Evolutionary conservation across 2,329 filamentous ascomycete species (phyloP).

Genomic region (Cadophora malorum): DNA sequence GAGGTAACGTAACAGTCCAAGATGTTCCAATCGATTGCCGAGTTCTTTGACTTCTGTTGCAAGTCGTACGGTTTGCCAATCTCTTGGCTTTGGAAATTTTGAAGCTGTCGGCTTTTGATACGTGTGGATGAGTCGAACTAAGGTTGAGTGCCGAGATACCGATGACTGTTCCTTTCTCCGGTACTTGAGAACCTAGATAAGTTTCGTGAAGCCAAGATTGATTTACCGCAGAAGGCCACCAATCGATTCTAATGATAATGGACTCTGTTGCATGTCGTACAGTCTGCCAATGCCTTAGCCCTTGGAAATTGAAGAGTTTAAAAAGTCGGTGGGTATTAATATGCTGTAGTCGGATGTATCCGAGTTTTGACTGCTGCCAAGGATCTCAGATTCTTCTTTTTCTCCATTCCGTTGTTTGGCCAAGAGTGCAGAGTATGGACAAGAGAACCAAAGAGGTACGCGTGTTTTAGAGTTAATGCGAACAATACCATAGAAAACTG

Average conservation of each 20-base stretch:
- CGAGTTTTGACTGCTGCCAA: constrained; percentile 1
- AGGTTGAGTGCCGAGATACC: background rate
- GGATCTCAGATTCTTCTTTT: background rate
- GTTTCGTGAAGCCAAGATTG: background rate
- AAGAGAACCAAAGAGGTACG: background rate
- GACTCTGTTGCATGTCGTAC: background rate
- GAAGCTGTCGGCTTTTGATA: too few species aligned
- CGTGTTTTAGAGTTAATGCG: background rate
- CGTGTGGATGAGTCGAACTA: background rate
- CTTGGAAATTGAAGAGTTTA: background rate
- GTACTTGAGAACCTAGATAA: background rate
- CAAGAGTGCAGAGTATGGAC: background rate
- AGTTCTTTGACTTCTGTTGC: background rate
- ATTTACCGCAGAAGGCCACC: background rate
- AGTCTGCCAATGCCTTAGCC: constrained; percentile 18
- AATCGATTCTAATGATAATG: background rate
- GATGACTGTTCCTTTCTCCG: background rate
- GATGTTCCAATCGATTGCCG: too few species aligned
- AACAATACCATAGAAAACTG: too few species aligned
- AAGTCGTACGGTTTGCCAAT: constrained; percentile 1
- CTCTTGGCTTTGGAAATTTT: background rate
- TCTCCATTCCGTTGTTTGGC: background rate
- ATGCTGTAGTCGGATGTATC: background rate
- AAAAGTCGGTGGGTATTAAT: background rate
- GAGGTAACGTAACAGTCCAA: too few species aligned